A percentile compares a stretch with the other conserved stretches of the same genome.
Evolutionary conservation across 2,329 filamentous ascomycete species (phyloP).

Genomic region (Lasiodiplodia sp.): DNA sequence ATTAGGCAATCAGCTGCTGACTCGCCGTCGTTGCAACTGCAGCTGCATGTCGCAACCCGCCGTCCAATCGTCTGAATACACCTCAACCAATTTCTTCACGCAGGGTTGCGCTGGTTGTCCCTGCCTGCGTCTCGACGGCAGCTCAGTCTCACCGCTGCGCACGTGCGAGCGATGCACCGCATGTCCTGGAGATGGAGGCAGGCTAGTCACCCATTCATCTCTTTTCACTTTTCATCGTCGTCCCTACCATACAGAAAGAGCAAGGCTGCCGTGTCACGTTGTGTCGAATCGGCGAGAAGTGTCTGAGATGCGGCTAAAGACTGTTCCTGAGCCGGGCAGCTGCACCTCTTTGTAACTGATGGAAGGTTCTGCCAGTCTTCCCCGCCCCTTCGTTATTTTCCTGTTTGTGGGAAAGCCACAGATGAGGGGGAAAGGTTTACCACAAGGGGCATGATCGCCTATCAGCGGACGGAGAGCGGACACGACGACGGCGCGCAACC

Average conservation of each 20-base stretch:
- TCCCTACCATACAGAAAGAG: not conserved
- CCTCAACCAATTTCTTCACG: not conserved
- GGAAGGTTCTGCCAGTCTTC: not conserved
- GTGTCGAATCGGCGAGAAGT: not conserved
- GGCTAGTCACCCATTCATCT: not conserved
- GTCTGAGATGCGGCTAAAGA: not conserved
- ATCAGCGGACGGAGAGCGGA: constrained; percentile 16
- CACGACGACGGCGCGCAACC: not conserved
- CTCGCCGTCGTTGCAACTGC: not conserved
- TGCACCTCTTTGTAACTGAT: not conserved
- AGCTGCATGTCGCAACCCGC: not conserved
- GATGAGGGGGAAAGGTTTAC: constrained; percentile 26
- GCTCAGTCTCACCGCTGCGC: not conserved
- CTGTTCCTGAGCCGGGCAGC: constrained; percentile 8
- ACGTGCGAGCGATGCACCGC: not conserved
- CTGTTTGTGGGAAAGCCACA: constrained; percentile 2
- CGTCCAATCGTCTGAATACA: not conserved
- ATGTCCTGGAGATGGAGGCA: not conserved
- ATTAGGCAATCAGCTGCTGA: constrained; percentile 20
- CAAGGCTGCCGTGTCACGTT: not conserved
- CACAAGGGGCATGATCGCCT: constrained; percentile 26
- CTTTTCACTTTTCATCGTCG: not conserved
- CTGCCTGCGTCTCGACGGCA: not conserved
- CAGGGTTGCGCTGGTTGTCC: not conserved
- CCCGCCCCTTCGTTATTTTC: not conserved